A percentile compares a stretch with the other conserved stretches of the same genome.
These are phyloP conservation scores for Gossypium australe DNA, from an alignment of 345 rosid species.

Conservation along the genomic window DNA sequence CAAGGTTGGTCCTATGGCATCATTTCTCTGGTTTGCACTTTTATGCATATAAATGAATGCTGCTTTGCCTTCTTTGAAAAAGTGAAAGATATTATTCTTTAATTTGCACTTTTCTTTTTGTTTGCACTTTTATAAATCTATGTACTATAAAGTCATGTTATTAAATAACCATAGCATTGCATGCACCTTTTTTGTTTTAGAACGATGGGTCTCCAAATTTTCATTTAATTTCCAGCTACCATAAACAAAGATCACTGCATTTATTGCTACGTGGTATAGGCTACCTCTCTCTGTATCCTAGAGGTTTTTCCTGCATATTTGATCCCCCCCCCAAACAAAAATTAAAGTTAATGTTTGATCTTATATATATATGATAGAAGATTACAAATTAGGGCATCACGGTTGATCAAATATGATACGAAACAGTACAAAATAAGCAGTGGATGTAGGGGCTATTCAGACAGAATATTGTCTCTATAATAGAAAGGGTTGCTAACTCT, in stretches of 20 bases:
- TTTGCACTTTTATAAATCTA: neutral
- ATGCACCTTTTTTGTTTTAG: neutral
- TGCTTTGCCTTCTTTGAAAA: too few species aligned
- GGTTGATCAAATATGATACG: neutral
- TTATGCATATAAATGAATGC: too few species aligned
- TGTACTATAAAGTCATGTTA: neutral
- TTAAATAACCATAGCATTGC: neutral
- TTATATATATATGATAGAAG: neutral
- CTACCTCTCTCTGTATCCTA: neutral
- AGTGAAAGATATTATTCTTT: neutral
- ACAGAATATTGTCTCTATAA: neutral
- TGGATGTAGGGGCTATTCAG: neutral
- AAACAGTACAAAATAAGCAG: too few species aligned
- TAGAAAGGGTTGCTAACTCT: neutral
- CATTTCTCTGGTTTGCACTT: too few species aligned
- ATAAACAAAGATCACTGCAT: neutral
- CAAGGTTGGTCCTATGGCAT: too few species aligned
- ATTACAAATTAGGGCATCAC: conserved; percentile 7
- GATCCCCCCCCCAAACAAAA: neutral
- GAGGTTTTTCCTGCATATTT: neutral
- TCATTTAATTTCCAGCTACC: neutral
- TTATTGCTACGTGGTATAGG: neutral
- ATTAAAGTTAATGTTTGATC: neutral
- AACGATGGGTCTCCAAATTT: neutral
- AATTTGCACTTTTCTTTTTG: neutral